Evolutionary conservation across 1,284 basidiomycete genomes (phyloP).

Genomic region (Singerocomus rubriflavus): DNA sequence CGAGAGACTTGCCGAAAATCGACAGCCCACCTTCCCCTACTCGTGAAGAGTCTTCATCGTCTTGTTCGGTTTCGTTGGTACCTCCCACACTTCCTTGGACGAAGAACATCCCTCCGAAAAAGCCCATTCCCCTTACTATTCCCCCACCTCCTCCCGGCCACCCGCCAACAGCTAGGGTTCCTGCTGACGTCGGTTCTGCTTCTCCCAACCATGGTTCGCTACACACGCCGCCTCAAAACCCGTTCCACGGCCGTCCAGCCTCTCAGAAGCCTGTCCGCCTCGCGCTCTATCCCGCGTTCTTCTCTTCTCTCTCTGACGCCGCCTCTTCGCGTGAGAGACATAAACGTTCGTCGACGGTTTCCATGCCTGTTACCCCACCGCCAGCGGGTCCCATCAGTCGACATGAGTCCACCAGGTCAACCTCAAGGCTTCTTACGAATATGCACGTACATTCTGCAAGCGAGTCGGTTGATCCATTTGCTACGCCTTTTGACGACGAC

Average conservation of each 20-base stretch:
- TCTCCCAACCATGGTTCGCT: constrained; percentile 29
- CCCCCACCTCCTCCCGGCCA: constrained; percentile 29
- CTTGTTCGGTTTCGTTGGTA: constrained; percentile 42
- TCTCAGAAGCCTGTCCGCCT: constrained; percentile 25
- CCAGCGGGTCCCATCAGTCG: constrained; percentile 24
- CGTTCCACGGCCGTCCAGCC: constrained; percentile 36
- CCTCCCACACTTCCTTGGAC: constrained; percentile 38
- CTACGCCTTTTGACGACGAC: constrained; percentile 77
- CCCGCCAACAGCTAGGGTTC: constrained; percentile 32
- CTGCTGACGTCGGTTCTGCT: constrained; percentile 24
- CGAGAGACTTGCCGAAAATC: constrained; percentile 33
- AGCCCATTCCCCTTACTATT: constrained; percentile 23
- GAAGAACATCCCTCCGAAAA: constrained; percentile 33
- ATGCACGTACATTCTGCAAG: constrained; percentile 41
- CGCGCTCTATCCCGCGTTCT: constrained; percentile 15
- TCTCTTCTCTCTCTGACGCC: constrained; percentile 6
- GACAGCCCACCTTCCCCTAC: constrained; percentile 30
- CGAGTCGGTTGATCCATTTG: constrained; percentile 53
- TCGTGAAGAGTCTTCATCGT: constrained; percentile 30
- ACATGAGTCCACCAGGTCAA: constrained; percentile 35
- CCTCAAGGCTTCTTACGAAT: constrained; percentile 46
- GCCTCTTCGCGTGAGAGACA: constrained; percentile 17
- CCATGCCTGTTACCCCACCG: constrained; percentile 21
- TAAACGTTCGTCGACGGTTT: constrained; percentile 33
- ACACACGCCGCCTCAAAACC: constrained; percentile 55